phyloP scores from a whole-genome alignment of 2,329 filamentous ascomycete species.

The Amesomyces nigricolor region DNA sequence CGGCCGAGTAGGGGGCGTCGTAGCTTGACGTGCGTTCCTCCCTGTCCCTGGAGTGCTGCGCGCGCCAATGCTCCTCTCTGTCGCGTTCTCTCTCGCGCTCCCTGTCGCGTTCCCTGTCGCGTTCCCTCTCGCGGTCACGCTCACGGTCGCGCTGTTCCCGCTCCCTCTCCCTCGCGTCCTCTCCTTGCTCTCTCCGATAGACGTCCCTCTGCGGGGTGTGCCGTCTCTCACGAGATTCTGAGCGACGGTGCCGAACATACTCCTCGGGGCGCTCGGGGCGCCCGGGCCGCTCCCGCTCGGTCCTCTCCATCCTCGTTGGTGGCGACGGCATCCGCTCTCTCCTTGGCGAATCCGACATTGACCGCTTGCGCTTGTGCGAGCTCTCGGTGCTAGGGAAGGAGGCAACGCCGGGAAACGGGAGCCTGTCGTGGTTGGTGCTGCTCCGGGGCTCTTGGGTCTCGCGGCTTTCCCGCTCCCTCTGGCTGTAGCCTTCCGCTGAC shows the following conservation, averaged over 20 bases:
- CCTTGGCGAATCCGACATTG: constrained; percentile 51
- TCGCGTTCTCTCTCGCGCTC: constrained; percentile 42
- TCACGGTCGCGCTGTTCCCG: constrained; percentile 32
- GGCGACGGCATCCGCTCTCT: constrained; percentile 32
- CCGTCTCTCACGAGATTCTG: constrained; percentile 37
- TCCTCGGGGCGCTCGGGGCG: constrained; percentile 19
- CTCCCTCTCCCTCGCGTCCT: constrained; percentile 31
- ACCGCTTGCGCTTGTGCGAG: constrained; percentile 64
- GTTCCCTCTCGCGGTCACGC: constrained; percentile 36
- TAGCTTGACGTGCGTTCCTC: constrained; percentile 44
- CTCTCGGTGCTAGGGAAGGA: constrained; percentile 42
- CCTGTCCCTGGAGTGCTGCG: constrained; percentile 43
- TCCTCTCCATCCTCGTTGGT: constrained; percentile 9
- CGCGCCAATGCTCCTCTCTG: constrained; percentile 45
- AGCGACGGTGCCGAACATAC: constrained; percentile 18
- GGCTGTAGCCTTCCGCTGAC: constrained; percentile 28
- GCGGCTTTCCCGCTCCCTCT: constrained; percentile 33
- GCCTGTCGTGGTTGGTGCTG: constrained; percentile 37
- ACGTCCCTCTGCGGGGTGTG: constrained; percentile 37
- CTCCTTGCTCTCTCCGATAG: constrained; percentile 19
- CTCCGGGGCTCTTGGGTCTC: constrained; percentile 31
- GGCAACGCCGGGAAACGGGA: constrained; percentile 35
- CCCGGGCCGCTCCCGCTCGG: constrained; percentile 9
- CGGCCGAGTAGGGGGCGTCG: constrained; percentile 43
- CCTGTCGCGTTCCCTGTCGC: constrained; percentile 35